Conservation (phyloP, 495 filamentous ascomycete species). For the Amphirosellinia nigrospora region DNA sequence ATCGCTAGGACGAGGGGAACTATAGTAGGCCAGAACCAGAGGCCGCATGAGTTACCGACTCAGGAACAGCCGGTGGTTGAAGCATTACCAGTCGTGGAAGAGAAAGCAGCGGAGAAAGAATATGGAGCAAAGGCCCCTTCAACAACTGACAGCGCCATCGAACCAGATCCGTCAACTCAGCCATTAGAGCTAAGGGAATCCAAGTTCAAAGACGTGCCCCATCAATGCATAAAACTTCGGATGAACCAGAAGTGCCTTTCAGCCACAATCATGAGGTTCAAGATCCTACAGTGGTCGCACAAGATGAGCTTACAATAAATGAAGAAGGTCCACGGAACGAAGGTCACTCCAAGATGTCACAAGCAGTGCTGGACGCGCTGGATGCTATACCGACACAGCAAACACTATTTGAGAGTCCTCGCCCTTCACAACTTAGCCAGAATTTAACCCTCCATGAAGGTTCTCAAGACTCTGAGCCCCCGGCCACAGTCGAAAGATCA, state of each 20-base stretch:
- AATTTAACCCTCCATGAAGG: not conserved
- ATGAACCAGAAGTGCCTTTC: not conserved
- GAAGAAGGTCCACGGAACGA: not conserved
- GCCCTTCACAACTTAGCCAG: not conserved
- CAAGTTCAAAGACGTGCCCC: not conserved
- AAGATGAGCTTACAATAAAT: constrained; percentile 2
- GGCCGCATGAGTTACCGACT: constrained; percentile 19
- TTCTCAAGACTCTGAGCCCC: not conserved
- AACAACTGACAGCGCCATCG: not conserved
- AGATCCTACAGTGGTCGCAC: not conserved
- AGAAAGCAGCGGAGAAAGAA: not conserved
- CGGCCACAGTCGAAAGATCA: not conserved
- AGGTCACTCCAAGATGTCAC: constrained; percentile 19
- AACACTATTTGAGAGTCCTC: constrained; percentile 26
- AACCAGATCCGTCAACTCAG: not conserved
- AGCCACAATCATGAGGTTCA: not conserved
- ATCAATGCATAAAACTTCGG: not conserved
- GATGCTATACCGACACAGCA: constrained; percentile 45
- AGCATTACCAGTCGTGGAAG: not conserved
- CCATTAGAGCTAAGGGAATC: constrained; percentile 5
- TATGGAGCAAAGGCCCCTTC: not conserved
- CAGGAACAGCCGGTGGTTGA: constrained; percentile 1
- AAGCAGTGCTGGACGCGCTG: constrained; percentile 34
- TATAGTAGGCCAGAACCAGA: constrained; percentile 45
- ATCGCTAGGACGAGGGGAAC: constrained; percentile 40